Conservation (phyloP, 2,329 filamentous ascomycete genomes). For the Aspergillus sp. region DNA sequence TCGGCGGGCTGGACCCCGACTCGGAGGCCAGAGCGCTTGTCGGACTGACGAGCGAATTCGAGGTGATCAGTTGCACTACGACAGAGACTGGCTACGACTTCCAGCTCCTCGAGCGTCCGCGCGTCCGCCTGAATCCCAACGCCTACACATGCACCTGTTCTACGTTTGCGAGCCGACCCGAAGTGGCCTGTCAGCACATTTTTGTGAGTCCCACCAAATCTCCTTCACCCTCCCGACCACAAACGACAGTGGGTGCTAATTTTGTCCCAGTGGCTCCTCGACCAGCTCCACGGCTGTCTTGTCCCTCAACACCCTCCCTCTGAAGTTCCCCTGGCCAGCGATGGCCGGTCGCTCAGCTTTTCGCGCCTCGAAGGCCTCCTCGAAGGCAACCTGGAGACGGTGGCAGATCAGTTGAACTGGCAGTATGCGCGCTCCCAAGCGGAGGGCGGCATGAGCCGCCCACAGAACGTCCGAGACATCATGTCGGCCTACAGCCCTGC, state of each 20-base stretch:
- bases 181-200: conserved; percentile 41
- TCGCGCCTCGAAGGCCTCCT: conserved; percentile 33
- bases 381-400: conserved; percentile 28
- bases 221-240: not conserved
- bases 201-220: conserved; percentile 33
- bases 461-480: conserved; percentile 44
- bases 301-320: conserved; percentile 25
- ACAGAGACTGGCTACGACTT: conserved; percentile 35
- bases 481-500: conserved; percentile 44
- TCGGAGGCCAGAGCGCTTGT: conserved; percentile 32
- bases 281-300: conserved; percentile 39
- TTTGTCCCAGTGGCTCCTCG: conserved; percentile 40
- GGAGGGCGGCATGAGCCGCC: conserved; percentile 33
- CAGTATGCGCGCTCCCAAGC: conserved; percentile 29
- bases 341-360: conserved; percentile 31
- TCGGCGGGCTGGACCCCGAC: conserved; percentile 29
- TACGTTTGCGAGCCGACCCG: conserved; percentile 28
- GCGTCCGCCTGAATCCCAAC: conserved; percentile 30
- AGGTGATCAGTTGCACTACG: conserved; percentile 34
- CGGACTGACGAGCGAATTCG: conserved; percentile 32
- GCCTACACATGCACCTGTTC: conserved; percentile 36
- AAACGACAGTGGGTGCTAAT: conserved; percentile 9
- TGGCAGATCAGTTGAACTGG: conserved; percentile 36
- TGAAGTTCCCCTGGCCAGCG: conserved; percentile 29
- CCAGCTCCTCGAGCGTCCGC: conserved; percentile 35